Evolutionary conservation across 2,329 filamentous ascomycete species (phyloP).

Genomic region (Fusarium paranaense): DNA sequence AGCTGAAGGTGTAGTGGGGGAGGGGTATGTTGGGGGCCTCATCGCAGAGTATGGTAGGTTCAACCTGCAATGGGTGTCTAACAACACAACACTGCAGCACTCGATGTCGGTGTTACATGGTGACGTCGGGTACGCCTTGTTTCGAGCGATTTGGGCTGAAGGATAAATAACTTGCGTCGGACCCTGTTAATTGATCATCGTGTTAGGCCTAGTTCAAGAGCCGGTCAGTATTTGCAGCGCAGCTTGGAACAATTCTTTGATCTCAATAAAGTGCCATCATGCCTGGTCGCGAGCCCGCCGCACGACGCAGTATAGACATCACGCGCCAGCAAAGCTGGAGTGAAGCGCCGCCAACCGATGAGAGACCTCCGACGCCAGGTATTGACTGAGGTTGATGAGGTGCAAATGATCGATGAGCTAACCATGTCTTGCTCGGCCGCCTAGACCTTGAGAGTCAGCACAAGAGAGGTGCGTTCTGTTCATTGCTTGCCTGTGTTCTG

Average conservation of each 20-base stretch:
- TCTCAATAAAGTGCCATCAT: too few species aligned
- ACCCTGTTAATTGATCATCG: background rate
- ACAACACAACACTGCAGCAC: too few species aligned
- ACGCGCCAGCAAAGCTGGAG: background rate
- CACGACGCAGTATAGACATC: background rate
- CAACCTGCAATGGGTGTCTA: too few species aligned
- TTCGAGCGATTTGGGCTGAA: background rate
- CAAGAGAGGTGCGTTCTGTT: too few species aligned
- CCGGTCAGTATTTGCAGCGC: background rate
- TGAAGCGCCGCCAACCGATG: background rate
- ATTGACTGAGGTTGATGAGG: too few species aligned
- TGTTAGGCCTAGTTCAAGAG: background rate
- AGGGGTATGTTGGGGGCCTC: too few species aligned
- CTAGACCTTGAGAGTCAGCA: too few species aligned
- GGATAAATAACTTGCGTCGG: conserved; percentile 29
- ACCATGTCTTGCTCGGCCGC: background rate
- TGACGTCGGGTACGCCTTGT: background rate
- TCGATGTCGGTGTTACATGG: too few species aligned
- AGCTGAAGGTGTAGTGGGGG: too few species aligned
- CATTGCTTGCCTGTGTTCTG: too few species aligned
- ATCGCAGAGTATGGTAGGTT: too few species aligned
- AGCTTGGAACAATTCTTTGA: background rate
- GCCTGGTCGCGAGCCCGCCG: background rate
- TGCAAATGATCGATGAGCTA: background rate
- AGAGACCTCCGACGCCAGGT: background rate